These are phyloP conservation scores for Venturia aucupariae DNA, from an alignment of 2,329 filamentous ascomycete genomes.

Conservation along the genomic window DNA sequence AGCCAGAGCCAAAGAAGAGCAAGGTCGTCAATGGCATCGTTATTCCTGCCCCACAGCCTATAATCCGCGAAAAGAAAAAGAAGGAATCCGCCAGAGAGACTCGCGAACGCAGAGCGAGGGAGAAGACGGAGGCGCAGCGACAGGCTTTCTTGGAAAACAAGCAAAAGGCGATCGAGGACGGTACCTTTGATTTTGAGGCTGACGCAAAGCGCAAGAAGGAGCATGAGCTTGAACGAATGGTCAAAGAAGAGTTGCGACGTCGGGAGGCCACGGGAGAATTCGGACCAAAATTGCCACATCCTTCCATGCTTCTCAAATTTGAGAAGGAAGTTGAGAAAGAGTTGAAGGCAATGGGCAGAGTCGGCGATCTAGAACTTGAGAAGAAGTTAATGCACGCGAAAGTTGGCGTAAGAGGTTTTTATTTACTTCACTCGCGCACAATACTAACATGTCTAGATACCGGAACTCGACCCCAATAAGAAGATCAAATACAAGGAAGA, in stretches of 20 bases:
- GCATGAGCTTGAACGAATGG: conserved; percentile 4
- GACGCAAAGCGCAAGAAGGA: conserved; percentile 6
- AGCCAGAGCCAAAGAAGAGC: background rate
- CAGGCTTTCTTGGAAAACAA: background rate
- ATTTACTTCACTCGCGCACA: background rate
- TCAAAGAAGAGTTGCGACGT: conserved; percentile 5
- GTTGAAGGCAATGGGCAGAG: background rate
- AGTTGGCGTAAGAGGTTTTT: background rate
- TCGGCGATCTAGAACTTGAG: conserved; percentile 1
- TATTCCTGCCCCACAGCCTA: background rate
- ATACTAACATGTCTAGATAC: background rate
- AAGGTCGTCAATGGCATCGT: conserved; percentile 8
- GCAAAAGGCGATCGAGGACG: background rate
- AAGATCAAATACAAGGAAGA: conserved; percentile 13
- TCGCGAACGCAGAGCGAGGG: conserved; percentile 3
- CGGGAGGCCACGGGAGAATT: conserved; percentile 1
- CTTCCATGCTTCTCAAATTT: background rate
- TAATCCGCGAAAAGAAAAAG: conserved; percentile 8
- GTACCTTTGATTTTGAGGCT: conserved; percentile 10
- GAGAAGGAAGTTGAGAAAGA: conserved; percentile 10
- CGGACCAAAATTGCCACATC: conserved; percentile 8
- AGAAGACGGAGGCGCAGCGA: background rate
- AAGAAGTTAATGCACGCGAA: conserved; percentile 9
- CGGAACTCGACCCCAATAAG: conserved; percentile 5
- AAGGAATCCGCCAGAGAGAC: conserved; percentile 2